phyloP scores from a whole-genome alignment of 202 grass and related monocot genomes.

The Schoenoplectus triqueter region DNA sequence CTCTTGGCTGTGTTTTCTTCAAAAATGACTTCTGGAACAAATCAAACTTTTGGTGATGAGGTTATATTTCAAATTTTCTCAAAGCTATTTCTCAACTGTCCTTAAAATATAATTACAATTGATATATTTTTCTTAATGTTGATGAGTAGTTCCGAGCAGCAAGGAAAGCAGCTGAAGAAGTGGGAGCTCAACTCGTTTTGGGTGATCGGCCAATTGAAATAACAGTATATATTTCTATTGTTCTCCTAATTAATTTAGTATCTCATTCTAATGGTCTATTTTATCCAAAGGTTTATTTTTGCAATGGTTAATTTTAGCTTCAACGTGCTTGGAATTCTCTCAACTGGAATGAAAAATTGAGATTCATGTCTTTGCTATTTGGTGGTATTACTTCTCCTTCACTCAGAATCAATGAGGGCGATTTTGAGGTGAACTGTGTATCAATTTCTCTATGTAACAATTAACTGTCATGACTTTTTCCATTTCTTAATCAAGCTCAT shows the following conservation, averaged over 20 bases:
- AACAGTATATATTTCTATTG: conserved; percentile 53
- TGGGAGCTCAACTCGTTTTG: conserved; percentile 88
- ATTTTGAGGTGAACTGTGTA: conserved; percentile 28
- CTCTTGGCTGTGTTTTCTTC: conserved; percentile 86
- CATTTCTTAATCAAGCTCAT: conserved; percentile 18
- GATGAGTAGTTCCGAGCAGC: conserved; percentile 71
- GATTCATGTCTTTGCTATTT: conserved; percentile 64
- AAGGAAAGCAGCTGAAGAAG: conserved; percentile 82
- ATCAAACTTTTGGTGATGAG: conserved; percentile 84
- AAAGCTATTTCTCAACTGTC: neutral
- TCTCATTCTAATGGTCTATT: neutral
- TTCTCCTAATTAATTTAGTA: neutral
- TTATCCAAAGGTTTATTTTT: conserved; percentile 15
- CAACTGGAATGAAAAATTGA: conserved; percentile 67
- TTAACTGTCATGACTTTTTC: neutral
- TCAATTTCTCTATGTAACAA: neutral
- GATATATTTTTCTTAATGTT: neutral
- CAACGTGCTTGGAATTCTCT: conserved; percentile 95
- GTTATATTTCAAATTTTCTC: conserved; percentile 35
- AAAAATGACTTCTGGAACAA: conserved; percentile 71
- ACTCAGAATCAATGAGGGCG: conserved; percentile 40
- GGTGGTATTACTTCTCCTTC: conserved; percentile 57
- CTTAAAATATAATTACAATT: neutral
- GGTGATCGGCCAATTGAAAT: conserved; percentile 97
- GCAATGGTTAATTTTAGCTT: conserved; percentile 55